Base-by-base conservation (phyloP, 2,329 filamentous ascomycete species). In the Rutstroemia sp. region DNA sequence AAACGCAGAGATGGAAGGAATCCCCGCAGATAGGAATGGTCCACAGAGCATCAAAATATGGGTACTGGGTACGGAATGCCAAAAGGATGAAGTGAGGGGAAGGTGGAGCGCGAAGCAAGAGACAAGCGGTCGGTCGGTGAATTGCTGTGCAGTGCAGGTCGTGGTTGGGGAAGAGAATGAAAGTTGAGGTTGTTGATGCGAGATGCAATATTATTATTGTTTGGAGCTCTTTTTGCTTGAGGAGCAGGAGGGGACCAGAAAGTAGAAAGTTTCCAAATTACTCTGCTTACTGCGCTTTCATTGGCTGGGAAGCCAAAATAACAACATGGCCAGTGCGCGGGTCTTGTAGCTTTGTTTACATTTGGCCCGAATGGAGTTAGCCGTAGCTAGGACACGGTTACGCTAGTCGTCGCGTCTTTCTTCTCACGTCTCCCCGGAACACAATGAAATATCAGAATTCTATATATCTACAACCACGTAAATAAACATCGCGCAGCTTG, bases 181-280 rank as follows among this genome's bases (percentile, higher is more conserved):
- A 44, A 57, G 58, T 58, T 57, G 60, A 59, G 50, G 59, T 53
- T 56, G 56, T 54, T 49, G 58, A 56, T 52, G 8, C 16, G 21
- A 53, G 58, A 49, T 52, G 8, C 16, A 30, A 53, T 7, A 8
- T 48, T 34, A 27, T 4, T 48, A 27, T n/a, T 25, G 36, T 25
- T 14, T n/a, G 19, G 14, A 27, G 30, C 38, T 54, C 48, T 30
- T 34, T 48, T 14, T 40, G 23, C 48, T 7, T 54, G 51, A 5
- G 9, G 30, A 34, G 51, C 39, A 48, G 51, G 34, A 45, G 51
- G 51, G 46, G 51, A 34, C 46, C 30, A n/a, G 19, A 17, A 19
- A 25, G 14, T 17, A n/a, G 19, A 17, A 19, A 25, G 14, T 17
- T 19, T 42, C 39, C n/a, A 42, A 17, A 42, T 42, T 42, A 34